Conservation (phyloP, 2,329 filamentous ascomycete genomes). For the Colletotrichum ledebouriae region DNA sequence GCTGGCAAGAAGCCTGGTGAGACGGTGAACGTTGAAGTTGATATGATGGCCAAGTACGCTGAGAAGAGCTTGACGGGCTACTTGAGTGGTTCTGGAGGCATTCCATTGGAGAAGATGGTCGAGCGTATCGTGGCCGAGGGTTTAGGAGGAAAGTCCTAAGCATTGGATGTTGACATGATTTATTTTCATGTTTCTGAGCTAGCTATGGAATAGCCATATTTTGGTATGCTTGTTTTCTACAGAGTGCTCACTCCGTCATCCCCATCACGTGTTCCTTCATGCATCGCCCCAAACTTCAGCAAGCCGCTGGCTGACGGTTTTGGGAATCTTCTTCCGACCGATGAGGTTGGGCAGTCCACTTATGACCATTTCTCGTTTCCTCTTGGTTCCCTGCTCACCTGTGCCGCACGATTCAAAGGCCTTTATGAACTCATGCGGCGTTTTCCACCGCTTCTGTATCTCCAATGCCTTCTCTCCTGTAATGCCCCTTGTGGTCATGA, state of each 20-base stretch:
- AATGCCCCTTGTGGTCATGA: conserved; percentile 83
- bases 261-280: conserved; percentile 46
- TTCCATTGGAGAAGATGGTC: conserved; percentile 78
- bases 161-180: background rate
- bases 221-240: conserved; percentile 13
- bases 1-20: conserved; percentile 84
- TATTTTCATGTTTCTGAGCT: background rate
- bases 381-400: conserved; percentile 65
- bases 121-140: conserved; percentile 81
- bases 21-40: conserved; percentile 91
- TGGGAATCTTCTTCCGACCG: conserved; percentile 77
- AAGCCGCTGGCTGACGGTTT: conserved; percentile 75
- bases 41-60: conserved; percentile 87
- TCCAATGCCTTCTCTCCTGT: conserved; percentile 84
- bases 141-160: conserved; percentile 52
- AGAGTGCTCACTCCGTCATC: background rate
- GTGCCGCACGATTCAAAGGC: conserved; percentile 71
- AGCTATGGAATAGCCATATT: background rate
- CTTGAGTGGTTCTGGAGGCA: conserved; percentile 70
- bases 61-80: conserved; percentile 91
- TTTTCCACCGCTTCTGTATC: conserved; percentile 84
- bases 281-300: conserved; percentile 78
- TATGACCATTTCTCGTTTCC: conserved; percentile 72
- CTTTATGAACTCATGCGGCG: conserved; percentile 78
- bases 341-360: conserved; percentile 69